A percentile compares a stretch with the other conserved stretches of the same genome.
Conservation (phyloP, 73 alveolate species). For the Effrenium voratum region DNA sequence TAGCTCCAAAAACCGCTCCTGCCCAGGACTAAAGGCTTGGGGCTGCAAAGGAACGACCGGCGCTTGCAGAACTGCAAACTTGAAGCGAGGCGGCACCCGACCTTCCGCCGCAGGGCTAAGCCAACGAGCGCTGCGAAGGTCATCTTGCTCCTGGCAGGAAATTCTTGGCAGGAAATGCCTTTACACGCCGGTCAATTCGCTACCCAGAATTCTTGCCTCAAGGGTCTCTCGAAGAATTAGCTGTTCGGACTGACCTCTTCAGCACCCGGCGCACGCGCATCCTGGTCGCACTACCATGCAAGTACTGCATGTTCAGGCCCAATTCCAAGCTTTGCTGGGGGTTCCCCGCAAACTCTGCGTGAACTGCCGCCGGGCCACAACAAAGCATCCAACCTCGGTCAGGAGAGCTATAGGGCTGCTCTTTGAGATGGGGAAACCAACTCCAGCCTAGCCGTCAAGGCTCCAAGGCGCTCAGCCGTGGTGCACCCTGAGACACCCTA, state of each 20-base stretch:
- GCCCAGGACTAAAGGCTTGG: too few species aligned
- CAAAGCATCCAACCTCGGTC: neutral
- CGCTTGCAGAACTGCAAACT: too few species aligned
- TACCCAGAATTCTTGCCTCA: neutral
- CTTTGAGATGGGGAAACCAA: neutral
- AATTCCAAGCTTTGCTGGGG: neutral
- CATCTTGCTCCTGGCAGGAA: neutral
- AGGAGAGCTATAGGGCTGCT: neutral
- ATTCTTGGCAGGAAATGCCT: neutral
- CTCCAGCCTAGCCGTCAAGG: neutral
- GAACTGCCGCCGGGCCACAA: neutral
- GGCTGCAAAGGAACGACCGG: too few species aligned
- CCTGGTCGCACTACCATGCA: neutral
- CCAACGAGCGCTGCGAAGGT: slow-evolving; percentile 6
- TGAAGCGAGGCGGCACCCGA: neutral
- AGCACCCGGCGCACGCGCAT: neutral
- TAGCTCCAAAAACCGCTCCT: too few species aligned
- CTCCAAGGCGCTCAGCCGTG: too few species aligned
- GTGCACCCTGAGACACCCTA: too few species aligned
- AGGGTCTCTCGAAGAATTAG: neutral
- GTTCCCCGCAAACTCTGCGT: neutral
- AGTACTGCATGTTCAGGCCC: neutral
- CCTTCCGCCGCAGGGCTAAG: slow-evolving; percentile 25
- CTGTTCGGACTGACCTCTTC: too few species aligned
- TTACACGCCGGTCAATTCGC: neutral